These are phyloP conservation scores for Umbelopsis sp. DNA, from an alignment of 192 early-diverging fungal species.

Conservation along the genomic window DNA sequence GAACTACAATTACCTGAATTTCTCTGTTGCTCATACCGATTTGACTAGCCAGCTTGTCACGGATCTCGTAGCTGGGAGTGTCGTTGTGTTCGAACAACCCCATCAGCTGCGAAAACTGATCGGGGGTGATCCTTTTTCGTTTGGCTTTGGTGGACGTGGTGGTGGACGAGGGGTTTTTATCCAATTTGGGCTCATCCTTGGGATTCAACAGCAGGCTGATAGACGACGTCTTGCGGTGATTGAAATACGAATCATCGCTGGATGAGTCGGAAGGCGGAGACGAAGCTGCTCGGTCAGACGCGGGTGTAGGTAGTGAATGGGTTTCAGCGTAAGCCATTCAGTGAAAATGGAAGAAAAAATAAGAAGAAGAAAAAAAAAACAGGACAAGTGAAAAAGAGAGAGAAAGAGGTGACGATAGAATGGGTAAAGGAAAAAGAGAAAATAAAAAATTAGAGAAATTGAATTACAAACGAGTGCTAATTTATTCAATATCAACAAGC, in stretches of 20 bases:
- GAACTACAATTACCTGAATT: constrained; percentile 63
- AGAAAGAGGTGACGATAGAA: background rate
- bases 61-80: constrained; percentile 77
- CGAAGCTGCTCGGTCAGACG: constrained; percentile 14
- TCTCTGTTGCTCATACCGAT: constrained; percentile 81
- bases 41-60: constrained; percentile 71
- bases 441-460: background rate
- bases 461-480: too few species aligned
- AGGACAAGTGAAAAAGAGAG: background rate
- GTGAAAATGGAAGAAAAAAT: background rate
- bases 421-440: background rate
- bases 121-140: constrained; percentile 75
- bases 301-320: constrained; percentile 11
- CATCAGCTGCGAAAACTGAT: constrained; percentile 71
- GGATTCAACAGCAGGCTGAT: constrained; percentile 8
- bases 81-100: constrained; percentile 74
- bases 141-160: constrained; percentile 58
- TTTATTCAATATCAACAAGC: too few species aligned
- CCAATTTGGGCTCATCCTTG: background rate
- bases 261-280: constrained; percentile 23
- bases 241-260: constrained; percentile 21
- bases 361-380: background rate
- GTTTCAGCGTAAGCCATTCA: constrained; percentile 3
- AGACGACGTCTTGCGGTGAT: constrained; percentile 13
- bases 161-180: background rate